Evolutionary conservation across 1,284 basidiomycete genomes (phyloP).

Genomic region (Ganoderma lucidum): DNA sequence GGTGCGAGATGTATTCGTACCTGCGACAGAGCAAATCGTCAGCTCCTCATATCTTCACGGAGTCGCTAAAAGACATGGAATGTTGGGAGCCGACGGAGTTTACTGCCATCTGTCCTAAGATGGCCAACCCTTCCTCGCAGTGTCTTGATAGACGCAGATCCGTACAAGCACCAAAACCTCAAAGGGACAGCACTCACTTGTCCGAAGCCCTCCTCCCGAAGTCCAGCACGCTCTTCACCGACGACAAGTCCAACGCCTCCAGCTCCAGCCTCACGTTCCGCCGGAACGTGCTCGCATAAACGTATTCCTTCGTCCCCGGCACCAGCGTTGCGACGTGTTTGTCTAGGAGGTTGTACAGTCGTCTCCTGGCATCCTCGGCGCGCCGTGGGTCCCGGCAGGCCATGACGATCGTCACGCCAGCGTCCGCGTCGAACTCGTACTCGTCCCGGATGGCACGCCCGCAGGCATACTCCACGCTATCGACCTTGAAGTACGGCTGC

Average conservation of each 20-base stretch:
- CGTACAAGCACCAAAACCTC: not conserved
- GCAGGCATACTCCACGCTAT: not conserved
- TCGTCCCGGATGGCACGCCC: constrained; percentile 13
- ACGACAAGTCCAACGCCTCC: constrained; percentile 73
- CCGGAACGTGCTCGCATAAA: constrained; percentile 64
- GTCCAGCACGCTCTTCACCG: constrained; percentile 65
- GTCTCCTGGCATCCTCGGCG: constrained; percentile 66
- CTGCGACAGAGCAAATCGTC: constrained; percentile 47
- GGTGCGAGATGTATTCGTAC: constrained; percentile 83
- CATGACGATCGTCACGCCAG: constrained; percentile 80
- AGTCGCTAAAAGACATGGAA: too few relatives aligned
- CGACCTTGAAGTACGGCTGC: constrained; percentile 48
- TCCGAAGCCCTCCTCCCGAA: constrained; percentile 66
- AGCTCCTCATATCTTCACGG: not conserved
- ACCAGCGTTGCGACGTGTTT: constrained; percentile 51
- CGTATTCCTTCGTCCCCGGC: constrained; percentile 48
- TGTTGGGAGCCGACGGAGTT: too few relatives aligned
- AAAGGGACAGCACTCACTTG: constrained; percentile 52
- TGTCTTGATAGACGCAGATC: not conserved
- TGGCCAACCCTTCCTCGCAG: not conserved
- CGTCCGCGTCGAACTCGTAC: constrained; percentile 25
- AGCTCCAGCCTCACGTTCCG: constrained; percentile 69
- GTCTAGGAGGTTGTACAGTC: constrained; percentile 65
- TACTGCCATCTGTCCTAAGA: too few relatives aligned
- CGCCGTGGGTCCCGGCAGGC: constrained; percentile 78